A percentile compares a stretch with the other conserved stretches of the same genome.
Evolutionary conservation across 2,329 filamentous ascomycete genomes (phyloP).

Genomic region (Claviceps spartinae): DNA sequence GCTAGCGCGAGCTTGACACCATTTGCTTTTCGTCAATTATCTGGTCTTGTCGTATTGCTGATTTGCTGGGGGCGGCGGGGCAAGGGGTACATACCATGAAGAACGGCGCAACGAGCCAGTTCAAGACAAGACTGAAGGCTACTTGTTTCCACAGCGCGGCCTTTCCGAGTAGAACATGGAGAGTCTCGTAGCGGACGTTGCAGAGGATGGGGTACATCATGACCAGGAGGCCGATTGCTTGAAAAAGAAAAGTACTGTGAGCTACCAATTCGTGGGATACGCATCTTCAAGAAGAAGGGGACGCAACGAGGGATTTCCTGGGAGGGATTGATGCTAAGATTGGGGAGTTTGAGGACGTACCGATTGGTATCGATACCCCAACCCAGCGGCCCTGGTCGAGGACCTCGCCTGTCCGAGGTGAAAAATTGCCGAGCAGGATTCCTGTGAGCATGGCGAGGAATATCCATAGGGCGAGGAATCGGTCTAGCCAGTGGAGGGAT

Average conservation of each 20-base stretch:
- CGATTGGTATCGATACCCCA: conserved; percentile 1
- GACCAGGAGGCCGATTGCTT: conserved; percentile 65
- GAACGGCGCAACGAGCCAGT: conserved; percentile 73
- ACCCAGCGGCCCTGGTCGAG: conserved; percentile 47
- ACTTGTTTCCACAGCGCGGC: conserved; percentile 64
- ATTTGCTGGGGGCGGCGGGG: neutral
- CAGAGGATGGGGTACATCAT: conserved; percentile 95
- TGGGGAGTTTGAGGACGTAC: neutral
- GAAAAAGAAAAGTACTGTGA: neutral
- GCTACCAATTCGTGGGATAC: neutral
- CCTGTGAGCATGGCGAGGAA: conserved; percentile 65
- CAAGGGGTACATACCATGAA: conserved; percentile 48
- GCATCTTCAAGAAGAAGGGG: neutral
- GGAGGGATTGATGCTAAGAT: too few species aligned
- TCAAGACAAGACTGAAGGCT: conserved; percentile 60
- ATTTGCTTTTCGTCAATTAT: neutral
- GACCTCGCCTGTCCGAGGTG: conserved; percentile 43
- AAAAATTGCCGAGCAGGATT: conserved; percentile 65
- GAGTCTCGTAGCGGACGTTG: conserved; percentile 66
- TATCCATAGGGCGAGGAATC: conserved; percentile 59
- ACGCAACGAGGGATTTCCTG: neutral
- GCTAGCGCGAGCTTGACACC: conserved; percentile 42
- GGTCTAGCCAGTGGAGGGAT: conserved; percentile 45
- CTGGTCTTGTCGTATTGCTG: neutral
- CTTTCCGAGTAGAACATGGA: conserved; percentile 52